Percentiles rank a stretch among this genome's conserved stretches.
Conservation (phyloP, 108 stramenopile genomes). For the Pseudonitzschia multiseries region DNA sequence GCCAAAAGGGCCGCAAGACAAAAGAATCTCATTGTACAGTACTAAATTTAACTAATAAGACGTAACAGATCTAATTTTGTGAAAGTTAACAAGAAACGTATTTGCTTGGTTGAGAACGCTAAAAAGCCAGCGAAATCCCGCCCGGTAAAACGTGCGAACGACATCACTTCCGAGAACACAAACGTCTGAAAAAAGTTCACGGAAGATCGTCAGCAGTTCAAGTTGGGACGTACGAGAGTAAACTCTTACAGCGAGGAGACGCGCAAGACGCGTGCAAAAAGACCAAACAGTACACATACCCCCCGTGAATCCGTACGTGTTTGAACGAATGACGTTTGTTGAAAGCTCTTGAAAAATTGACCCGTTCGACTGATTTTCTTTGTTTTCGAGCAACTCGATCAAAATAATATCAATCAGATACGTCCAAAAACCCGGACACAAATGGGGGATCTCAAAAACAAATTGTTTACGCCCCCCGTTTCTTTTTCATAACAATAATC, state of each 20-base stretch:
- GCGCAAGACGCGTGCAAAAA: not conserved
- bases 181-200: constrained; percentile 1
- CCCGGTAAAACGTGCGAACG: constrained; percentile 10
- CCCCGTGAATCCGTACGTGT: not conserved
- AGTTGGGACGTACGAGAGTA: constrained; percentile 1
- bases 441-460: not conserved
- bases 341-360: not conserved
- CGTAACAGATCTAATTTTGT: constrained; percentile 10
- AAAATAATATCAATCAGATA: not conserved
- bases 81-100: not conserved
- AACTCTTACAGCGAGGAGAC: not conserved
- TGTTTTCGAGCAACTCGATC: not conserved
- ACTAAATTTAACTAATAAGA: not conserved
- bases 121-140: not conserved
- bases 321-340: constrained; percentile 5
- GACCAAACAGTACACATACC: not conserved
- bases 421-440: not conserved
- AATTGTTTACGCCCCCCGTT: not conserved
- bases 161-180: constrained; percentile 6
- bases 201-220: constrained; percentile 10
- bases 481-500: not conserved
- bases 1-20: constrained; percentile 66
- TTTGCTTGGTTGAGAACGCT: constrained; percentile 9
- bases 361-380: not conserved
- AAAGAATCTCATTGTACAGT: constrained; percentile 38